A percentile compares a stretch with the other conserved stretches of the same genome.
phyloP scores from a whole-genome alignment of 1,284 basidiomycete genomes.

The Pseudozyma hubeiensis region DNA sequence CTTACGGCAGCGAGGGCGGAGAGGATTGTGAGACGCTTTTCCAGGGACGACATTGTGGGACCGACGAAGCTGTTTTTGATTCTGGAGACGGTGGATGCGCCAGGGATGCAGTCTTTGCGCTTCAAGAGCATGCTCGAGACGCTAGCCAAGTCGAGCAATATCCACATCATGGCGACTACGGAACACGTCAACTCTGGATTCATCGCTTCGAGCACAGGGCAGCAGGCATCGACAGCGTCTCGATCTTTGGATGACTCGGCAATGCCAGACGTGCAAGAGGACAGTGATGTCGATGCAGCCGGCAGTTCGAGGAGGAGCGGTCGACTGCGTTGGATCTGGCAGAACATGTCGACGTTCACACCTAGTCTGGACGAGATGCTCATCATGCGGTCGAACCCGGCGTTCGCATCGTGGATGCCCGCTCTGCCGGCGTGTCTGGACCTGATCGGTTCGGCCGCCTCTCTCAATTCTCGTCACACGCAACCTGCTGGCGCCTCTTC shows the following conservation, averaged over 20 bases:
- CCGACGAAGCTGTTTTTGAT: slow-evolving; percentile 40
- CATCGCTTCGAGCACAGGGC: slow-evolving; percentile 26
- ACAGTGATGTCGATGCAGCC: background rate
- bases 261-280: background rate
- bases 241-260: background rate
- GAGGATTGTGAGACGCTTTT: slow-evolving; percentile 34
- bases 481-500: slow-evolving; percentile 1
- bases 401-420: slow-evolving; percentile 43
- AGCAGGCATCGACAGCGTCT: slow-evolving; percentile 3
- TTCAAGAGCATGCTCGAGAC: slow-evolving; percentile 42
- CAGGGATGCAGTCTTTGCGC: slow-evolving; percentile 39
- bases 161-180: slow-evolving; percentile 49
- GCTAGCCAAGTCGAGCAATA: slow-evolving; percentile 21
- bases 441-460: slow-evolving; percentile 29
- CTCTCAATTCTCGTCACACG: slow-evolving; percentile 1
- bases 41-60: background rate
- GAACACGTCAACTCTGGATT: slow-evolving; percentile 49
- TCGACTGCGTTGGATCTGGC: slow-evolving; percentile 46
- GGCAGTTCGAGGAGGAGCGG: background rate
- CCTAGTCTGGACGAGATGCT: slow-evolving; percentile 51
- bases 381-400: slow-evolving; percentile 46
- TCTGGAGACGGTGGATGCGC: slow-evolving; percentile 47
- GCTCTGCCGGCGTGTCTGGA: slow-evolving; percentile 31
- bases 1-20: slow-evolving; percentile 35
- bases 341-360: slow-evolving; percentile 43